These are phyloP conservation scores for Pulicaria dysenterica DNA, from an alignment of 129 eudicot species.

Conservation along the genomic window DNA sequence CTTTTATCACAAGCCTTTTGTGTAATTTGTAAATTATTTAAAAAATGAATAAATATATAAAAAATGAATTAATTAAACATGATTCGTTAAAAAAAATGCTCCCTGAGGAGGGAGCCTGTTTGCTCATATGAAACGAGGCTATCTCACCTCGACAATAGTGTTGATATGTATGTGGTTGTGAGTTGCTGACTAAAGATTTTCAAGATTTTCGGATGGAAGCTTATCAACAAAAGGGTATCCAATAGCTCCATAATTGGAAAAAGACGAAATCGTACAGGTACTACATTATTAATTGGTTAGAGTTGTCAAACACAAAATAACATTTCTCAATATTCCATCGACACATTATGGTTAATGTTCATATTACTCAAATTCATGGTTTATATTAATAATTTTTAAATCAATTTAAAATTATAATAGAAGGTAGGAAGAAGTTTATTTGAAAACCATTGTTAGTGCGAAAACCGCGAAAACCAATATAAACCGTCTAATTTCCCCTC, in stretches of 20 bases:
- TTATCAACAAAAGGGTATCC: constrained; percentile 16
- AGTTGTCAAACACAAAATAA: no score
- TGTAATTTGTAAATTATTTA: no score
- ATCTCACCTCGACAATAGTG: constrained; percentile 13
- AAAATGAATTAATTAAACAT: not conserved
- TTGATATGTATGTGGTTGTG: constrained; percentile 12
- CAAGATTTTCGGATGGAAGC: constrained; percentile 19
- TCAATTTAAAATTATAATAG: no score
- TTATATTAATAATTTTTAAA: no score
- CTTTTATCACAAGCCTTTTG: no score
- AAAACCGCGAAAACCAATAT: no score
- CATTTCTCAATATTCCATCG: no score
- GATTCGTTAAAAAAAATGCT: constrained; percentile 2
- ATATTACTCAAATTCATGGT: no score
- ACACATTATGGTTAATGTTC: no score
- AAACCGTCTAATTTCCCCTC: no score
- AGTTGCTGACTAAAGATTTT: not conserved
- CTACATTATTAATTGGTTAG: not conserved
- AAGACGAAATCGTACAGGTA: not conserved
- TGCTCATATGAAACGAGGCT: constrained; percentile 21
- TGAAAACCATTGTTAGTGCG: no score
- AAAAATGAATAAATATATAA: not conserved
- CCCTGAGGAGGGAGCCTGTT: constrained; percentile 30
- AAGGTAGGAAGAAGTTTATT: no score
- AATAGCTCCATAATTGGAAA: constrained; percentile 11